These are phyloP conservation scores for Talaromyces thailandensis DNA, from an alignment of 495 filamentous ascomycete species.

Conservation along the genomic window DNA sequence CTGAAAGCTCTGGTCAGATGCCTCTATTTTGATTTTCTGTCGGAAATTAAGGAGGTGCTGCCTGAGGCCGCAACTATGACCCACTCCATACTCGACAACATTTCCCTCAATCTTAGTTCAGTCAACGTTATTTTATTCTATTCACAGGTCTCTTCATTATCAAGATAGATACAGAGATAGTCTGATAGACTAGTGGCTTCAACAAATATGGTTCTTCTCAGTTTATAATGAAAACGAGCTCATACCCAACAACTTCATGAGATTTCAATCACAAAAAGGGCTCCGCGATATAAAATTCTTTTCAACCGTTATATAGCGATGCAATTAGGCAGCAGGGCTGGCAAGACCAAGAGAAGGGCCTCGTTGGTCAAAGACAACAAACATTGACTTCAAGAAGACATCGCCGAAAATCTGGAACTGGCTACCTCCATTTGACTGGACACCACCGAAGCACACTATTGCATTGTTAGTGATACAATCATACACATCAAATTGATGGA, in stretches of 20 bases:
- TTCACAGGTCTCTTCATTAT: background rate
- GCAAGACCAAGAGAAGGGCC: constrained; percentile 36
- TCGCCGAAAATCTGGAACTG: constrained; percentile 68
- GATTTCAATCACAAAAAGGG: background rate
- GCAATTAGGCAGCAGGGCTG: constrained; percentile 8
- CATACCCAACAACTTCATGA: background rate
- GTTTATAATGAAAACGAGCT: background rate
- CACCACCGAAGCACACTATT: constrained; percentile 60
- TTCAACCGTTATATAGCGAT: background rate
- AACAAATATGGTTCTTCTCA: background rate
- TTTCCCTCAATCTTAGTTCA: background rate
- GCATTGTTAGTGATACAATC: constrained; percentile 5
- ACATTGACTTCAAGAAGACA: constrained; percentile 70
- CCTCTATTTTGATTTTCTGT: background rate
- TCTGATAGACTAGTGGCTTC: background rate
- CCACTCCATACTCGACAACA: background rate
- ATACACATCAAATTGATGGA: constrained; percentile 17
- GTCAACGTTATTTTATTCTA: background rate
- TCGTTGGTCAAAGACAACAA: constrained; percentile 65
- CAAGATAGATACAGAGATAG: background rate
- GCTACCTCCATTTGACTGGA: constrained; percentile 52
- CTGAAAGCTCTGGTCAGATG: background rate
- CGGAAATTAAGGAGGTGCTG: background rate
- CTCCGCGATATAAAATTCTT: background rate
- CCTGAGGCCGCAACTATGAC: background rate